Base-by-base conservation (phyloP, 805 yeast genomes). In the Saccharomycopsis schoenii region DNA sequence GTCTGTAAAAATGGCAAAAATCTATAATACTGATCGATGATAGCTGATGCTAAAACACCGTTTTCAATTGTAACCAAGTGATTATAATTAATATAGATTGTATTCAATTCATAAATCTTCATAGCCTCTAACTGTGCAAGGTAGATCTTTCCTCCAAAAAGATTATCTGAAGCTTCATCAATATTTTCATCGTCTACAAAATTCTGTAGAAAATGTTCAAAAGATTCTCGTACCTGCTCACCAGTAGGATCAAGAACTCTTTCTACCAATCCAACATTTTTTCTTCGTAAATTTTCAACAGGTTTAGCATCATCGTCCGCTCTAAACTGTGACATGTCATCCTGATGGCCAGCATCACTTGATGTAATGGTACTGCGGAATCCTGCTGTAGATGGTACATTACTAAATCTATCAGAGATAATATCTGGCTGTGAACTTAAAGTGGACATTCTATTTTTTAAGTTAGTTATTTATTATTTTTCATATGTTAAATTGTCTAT, bases 221-320 rank as follows among this genome's bases (percentile, higher is more conserved):
- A 93, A 15, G 92, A 84, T 72, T 90, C 97, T 54, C 93, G 82
- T 17, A 94, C 97, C 67, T 89, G 89, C 70, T 92, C 97, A 62
- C 97, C 97, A 2, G 97, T 90, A 56, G 84, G 83, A 75, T 94
- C 99, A 34, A 83, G 83, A 34, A 94, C 97, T 70, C 88, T 89
- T 34, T 96, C 91, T 59, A 93, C 89, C 34, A 84, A 83, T 62
- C 82, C 77, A 62, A 85, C 76, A 63, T 82, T 81, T 68, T 86
- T 80, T 74, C 87, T 79, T 68, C 80, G 74, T 9, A 63, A 57
- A 25, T 61, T 25, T 39, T 63, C 65, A 10, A 54, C 58, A 2
- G 63, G 63, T 43, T 60, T 55, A 5, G 60, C 43, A 24, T 60
- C 63, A 55, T 63, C 64, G 2, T 55, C 59, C 10, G 25, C 34